Evolutionary conservation across 306 rosid genomes (phyloP).

Genomic region (Albizia julibrissin): DNA sequence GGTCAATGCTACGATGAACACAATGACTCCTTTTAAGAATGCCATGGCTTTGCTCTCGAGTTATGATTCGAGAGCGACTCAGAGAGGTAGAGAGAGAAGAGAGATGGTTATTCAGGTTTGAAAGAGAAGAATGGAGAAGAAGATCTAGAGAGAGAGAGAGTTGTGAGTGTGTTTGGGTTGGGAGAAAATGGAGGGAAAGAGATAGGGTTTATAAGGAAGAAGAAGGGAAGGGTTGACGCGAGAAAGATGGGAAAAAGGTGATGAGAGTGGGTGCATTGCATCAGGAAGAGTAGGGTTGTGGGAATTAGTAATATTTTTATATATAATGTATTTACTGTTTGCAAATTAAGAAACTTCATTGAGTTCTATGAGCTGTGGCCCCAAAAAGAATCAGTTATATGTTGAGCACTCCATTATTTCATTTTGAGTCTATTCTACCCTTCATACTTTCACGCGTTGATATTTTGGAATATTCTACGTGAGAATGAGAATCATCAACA

Average conservation of each 20-base stretch:
- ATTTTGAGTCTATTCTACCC: not conserved
- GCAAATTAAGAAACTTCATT: slow-evolving; percentile 32
- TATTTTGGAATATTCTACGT: not conserved
- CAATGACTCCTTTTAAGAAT: slow-evolving; percentile 39
- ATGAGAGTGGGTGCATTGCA: not conserved
- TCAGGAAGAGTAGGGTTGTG: slow-evolving; percentile 57
- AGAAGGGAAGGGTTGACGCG: slow-evolving; percentile 63
- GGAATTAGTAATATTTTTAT: slow-evolving; percentile 26
- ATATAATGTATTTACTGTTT: slow-evolving; percentile 28
- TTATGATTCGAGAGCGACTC: not conserved
- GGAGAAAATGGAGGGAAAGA: slow-evolving; percentile 40
- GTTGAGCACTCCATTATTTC: slow-evolving; percentile 30
- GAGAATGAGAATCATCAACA: no score
- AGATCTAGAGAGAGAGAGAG: not conserved
- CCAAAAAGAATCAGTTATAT: not conserved
- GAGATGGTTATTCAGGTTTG: not conserved
- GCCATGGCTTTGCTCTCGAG: slow-evolving; percentile 63
- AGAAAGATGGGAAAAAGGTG: slow-evolving; percentile 58
- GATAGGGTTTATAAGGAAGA: slow-evolving; percentile 54
- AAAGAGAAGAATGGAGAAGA: not conserved
- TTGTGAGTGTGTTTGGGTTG: slow-evolving; percentile 18
- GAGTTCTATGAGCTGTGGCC: slow-evolving; percentile 30
- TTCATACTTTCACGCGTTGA: not conserved
- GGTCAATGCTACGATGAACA: slow-evolving; percentile 62
- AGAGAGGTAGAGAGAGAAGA: not conserved